Evolutionary conservation across 1,284 basidiomycete genomes (phyloP), one percentile per base, ranked within the genome.

Genomic region (Ganoderma resinaceum): DNA sequence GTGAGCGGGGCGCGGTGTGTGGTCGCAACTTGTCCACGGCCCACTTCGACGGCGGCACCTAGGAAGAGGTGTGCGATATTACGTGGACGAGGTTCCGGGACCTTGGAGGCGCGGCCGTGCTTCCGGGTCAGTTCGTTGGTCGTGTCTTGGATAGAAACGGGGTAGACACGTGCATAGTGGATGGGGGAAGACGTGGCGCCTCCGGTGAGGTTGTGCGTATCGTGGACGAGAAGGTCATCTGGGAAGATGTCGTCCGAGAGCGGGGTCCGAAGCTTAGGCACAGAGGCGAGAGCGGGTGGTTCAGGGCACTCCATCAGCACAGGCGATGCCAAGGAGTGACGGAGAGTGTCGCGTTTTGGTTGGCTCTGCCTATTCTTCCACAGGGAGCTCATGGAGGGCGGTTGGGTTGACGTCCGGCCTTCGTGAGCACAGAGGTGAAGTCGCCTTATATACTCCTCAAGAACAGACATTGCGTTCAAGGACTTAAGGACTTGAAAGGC

Each of bases 181-280:
- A 61, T 49, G n/a, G 58, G 46, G 46, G 5, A 26, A 49, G 23
- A 26, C 11, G 46, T 26, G 2, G 43, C 18, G 8, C n/a, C 9
- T 3, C 43, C 43, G n/a, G 43, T 26, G 31, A 33, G 40, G 26
- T 33, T 61, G 46, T 60, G 55, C 4, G 68, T 63, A 57, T 77
- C 75, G 65, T 76, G 71, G 20, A 80, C 78, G 23, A 77, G 42
- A 20, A 80, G 72, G 29, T 69, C 52, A 42, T 80, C 77, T 14
- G 78, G 79, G 55, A 80, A 76, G 61, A 61, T 73, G 23, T 73
- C 65, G 14, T 60, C 52, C 2, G 78, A 72, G 37, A 80, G 75
- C 58, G 73, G 70, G 35, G 75, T 71, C 65, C 55, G 33, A 58
- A 23, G 55, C 33, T 37, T 23, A 0, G n/a, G 33, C n/a, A 37